phyloP scores from a whole-genome alignment of 805 yeast genomes.

The Ogataea dorogensis region DNA sequence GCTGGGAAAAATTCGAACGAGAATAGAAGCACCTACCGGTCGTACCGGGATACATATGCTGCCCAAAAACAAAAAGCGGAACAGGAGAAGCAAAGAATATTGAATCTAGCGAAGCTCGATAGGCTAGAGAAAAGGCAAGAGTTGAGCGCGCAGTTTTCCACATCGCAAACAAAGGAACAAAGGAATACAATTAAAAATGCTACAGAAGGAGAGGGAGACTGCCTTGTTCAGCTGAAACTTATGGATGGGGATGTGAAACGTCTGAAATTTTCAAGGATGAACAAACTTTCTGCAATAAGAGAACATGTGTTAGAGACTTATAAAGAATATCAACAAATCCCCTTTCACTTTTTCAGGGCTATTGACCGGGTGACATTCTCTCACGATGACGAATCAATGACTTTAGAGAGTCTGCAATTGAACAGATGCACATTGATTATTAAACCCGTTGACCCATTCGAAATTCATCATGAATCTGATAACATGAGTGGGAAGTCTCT shows the following conservation, averaged over 20 bases:
- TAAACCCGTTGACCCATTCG: conserved; percentile 49
- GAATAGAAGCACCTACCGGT: too few species aligned
- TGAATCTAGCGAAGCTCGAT: conserved; percentile 52
- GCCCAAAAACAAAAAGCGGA: conserved; percentile 35
- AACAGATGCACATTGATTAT: conserved; percentile 70
- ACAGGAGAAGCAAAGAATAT: conserved; percentile 56
- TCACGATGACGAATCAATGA: conserved; percentile 55
- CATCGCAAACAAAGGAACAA: conserved; percentile 10
- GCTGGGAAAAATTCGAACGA: too few species aligned
- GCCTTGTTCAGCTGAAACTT: conserved; percentile 49
- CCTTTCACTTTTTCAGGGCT: conserved; percentile 50
- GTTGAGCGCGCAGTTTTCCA: conserved; percentile 5
- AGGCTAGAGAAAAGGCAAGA: conserved; percentile 27
- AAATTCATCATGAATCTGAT: conserved; percentile 16
- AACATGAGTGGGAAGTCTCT: conserved; percentile 12
- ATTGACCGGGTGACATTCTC: conserved; percentile 65
- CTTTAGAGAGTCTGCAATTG: conserved; percentile 54
- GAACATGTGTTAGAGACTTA: conserved; percentile 51
- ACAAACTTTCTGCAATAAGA: conserved; percentile 58
- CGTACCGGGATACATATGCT: too few species aligned
- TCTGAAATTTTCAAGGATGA: conserved; percentile 45
- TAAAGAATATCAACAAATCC: conserved; percentile 47
- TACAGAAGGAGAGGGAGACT: conserved; percentile 39
- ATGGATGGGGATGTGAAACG: conserved; percentile 64
- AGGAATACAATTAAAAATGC: conserved; percentile 27